Evolutionary conservation across 345 rosid species (phyloP).

Genomic region (Eucalyptus sp.): DNA sequence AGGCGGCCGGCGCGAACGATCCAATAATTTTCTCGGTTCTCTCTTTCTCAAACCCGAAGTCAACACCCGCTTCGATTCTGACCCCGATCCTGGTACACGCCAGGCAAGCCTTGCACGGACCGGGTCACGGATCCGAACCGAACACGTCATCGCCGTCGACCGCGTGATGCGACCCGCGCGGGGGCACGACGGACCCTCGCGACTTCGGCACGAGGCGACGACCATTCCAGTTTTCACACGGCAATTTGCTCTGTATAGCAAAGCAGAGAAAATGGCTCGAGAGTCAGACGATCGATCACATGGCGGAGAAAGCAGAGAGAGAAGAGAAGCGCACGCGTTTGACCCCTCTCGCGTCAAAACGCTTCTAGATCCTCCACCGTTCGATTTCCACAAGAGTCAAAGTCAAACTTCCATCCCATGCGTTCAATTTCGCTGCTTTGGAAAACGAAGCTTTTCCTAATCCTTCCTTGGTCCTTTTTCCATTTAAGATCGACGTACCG

Average conservation of each 20-base stretch:
- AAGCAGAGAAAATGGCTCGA: neutral
- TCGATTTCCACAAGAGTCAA: neutral
- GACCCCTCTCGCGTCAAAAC: neutral
- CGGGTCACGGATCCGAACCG: neutral
- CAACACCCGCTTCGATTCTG: neutral
- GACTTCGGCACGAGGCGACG: neutral
- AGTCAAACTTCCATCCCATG: neutral
- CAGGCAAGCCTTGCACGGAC: neutral
- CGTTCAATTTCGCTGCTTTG: no score
- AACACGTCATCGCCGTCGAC: neutral
- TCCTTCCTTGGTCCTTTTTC: neutral
- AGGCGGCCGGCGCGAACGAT: fast-evolving
- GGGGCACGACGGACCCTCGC: no score
- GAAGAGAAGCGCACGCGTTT: neutral
- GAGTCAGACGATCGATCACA: neutral
- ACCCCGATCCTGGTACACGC: neutral
- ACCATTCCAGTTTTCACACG: neutral
- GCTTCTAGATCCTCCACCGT: neutral
- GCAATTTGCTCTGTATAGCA: neutral
- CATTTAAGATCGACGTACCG: neutral
- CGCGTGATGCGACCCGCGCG: neutral
- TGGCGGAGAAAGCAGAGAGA: neutral
- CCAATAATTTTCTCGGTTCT: neutral
- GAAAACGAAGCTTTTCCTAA: neutral
- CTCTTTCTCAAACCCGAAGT: neutral